Evolutionary conservation across 495 filamentous ascomycete genomes (phyloP), one percentile per base, ranked within the genome.

Genomic region (Aspergillus carlsbadensis): DNA sequence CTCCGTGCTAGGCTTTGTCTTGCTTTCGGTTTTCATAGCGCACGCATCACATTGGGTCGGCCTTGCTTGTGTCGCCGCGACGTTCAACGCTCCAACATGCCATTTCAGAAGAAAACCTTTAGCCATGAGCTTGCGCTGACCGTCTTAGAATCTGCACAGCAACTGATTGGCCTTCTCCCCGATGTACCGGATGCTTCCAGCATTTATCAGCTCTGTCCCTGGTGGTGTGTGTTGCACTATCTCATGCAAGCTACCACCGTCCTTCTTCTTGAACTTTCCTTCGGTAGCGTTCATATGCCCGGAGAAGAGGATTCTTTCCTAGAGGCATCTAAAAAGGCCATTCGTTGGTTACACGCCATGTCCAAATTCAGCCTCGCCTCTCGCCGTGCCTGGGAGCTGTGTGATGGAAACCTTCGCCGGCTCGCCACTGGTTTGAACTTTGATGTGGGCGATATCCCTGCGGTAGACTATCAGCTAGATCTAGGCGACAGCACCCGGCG

Each of bases 161-260:
- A 69, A 10, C 81, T 83, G 65, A 69, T 87, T 1, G 70, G 74
- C 15, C 64, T 87, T 26, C 66, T 89, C 6, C 81, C 79, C 0
- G 73, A 80, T 31, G 57, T 70, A 21, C 73, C 76, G 1, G 70
- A 79, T 39, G 64, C 73, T 4, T 56, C 72, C 17, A 73, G 70
- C 22, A 68, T 88, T 5, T 85, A 86, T 56, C 64, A 72, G n/a
- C 70, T 81, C 6, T 65, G 76, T 6, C 84, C 84, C 11, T 89
- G 85, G 85, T 89, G 84, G 84, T 81, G 76, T 42, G 70, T 84
- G 10, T 68, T 89, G 13, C 86, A 89, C 60, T 82, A 83, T 50
- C 67, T 89, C 17, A 86, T 86, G 75, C 83, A 87, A 68, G 79
- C 84, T 0, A 69, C 77, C 4, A 81, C 79, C 1, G 77, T 87